phyloP scores from a whole-genome alignment of 306 rosid species.

The Albizia julibrissin region DNA sequence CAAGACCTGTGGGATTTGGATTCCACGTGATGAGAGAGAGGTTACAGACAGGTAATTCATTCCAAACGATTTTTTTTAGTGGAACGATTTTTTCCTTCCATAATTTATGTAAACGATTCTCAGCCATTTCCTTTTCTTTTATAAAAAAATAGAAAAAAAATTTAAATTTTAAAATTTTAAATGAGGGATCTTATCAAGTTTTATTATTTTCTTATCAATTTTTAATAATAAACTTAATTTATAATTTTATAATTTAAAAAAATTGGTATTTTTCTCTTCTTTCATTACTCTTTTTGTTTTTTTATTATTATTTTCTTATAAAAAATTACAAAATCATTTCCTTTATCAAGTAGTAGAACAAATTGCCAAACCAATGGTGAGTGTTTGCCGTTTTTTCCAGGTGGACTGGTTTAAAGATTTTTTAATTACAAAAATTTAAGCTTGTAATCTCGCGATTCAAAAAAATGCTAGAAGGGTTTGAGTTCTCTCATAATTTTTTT shows the following conservation, averaged over 20 bases:
- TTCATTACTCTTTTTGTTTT: not conserved
- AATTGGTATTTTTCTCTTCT: too few relatives aligned
- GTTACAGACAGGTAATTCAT: not conserved
- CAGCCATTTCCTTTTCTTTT: not conserved
- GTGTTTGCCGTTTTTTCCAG: not conserved
- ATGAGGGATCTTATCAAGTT: too few relatives aligned
- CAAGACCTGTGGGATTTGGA: not conserved
- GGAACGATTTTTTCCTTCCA: not conserved
- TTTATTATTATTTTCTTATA: not conserved
- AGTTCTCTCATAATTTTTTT: too few relatives aligned
- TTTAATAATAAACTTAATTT: too few relatives aligned
- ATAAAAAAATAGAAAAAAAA: too few relatives aligned
- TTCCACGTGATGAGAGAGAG: not conserved
- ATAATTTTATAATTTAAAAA: too few relatives aligned
- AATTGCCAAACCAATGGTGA: not conserved
- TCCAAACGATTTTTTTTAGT: too few relatives aligned
- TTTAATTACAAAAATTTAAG: too few relatives aligned
- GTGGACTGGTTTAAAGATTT: not conserved
- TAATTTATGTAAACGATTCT: not conserved
- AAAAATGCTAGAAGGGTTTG: too few relatives aligned
- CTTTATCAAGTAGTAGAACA: not conserved
- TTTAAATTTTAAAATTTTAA: too few relatives aligned
- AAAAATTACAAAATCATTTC: not conserved
- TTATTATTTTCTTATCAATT: too few relatives aligned
- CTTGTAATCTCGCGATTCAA: too few relatives aligned